phyloP scores from a whole-genome alignment of 2,329 filamentous ascomycete species.

The Pestalotiopsis sp. region DNA sequence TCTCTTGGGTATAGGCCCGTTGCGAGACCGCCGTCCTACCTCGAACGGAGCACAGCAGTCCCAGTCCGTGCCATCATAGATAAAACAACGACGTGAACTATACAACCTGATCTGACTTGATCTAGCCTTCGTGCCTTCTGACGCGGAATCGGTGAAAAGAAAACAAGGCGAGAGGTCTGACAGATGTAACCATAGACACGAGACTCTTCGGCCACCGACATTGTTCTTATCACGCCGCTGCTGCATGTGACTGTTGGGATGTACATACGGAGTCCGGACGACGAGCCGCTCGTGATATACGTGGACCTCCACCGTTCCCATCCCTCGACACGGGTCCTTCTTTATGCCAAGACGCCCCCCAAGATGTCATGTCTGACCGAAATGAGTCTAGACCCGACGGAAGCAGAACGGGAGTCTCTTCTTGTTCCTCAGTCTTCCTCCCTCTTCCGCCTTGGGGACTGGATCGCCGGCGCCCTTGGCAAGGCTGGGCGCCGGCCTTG shows the following conservation, averaged over 20 bases:
- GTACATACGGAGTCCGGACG: too few species aligned
- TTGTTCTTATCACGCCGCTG: neutral
- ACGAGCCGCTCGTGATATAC: neutral
- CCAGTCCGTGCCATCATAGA: neutral
- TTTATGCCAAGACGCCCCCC: neutral
- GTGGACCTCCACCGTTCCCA: neutral
- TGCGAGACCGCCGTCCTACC: neutral
- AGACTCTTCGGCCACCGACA: neutral
- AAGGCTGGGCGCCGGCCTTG: neutral
- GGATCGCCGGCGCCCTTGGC: constrained; percentile 2
- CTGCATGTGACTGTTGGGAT: too few species aligned
- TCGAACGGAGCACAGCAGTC: neutral
- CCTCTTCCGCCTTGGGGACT: neutral
- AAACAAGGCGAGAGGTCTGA: neutral
- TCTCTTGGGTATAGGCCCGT: neutral
- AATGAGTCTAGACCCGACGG: neutral
- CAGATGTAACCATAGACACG: neutral
- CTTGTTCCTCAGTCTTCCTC: neutral
- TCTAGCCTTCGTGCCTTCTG: neutral
- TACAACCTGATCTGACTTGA: neutral
- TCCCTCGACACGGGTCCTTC: neutral
- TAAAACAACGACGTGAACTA: neutral
- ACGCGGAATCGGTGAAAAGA: neutral
- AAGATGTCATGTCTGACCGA: neutral
- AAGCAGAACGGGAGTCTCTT: neutral